Evolutionary conservation across 2,329 filamentous ascomycete species (phyloP), one percentile per base, ranked within the genome.

Genomic region (Tolypocladium album): DNA sequence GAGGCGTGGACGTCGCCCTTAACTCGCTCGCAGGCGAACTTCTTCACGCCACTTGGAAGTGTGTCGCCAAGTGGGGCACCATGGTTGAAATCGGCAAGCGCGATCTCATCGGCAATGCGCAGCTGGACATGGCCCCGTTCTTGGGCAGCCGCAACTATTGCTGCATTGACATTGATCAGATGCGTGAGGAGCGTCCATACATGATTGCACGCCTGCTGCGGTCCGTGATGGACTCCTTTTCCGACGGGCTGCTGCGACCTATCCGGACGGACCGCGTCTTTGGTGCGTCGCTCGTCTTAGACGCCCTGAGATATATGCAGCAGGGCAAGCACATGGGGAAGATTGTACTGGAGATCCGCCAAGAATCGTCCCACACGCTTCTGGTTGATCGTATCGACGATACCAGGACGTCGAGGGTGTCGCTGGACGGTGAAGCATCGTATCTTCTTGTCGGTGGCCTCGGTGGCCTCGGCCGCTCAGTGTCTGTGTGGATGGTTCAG

Each of bases 61-160:
- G 71, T 58, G 65, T 77, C 4, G 71, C 74, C 2, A n/a, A 64
- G 20, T 70, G 64, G 39, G 75, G 75, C 1, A 65, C 56, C 0
- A 69, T 76, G 59, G 40, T 76, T 0, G 74, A 76, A 58, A 68
- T 76, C 22, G 72, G 71, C 2, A 72, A 71, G 53, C 65, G 67
- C 17, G 73, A 75, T 55, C 61, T 75, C 11, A 20, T 66, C 1
- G 71, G 72, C 1, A 70, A 73, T 9, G 73, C 69, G 3, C 64
- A 67, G 4, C 69, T 82, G 1, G 71, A 74, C 3, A 79, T 83
- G 78, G 60, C 69, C 0, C 68, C 70, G 0, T 82, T 83, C 43
- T 64, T 70, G 0, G 60, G 60, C 0, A 73, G 70, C 6, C 67
- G 72, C 0, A 66, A 65, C 4, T 75, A 71, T n/a, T 58, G 63